Evolutionary conservation across 441 rosid genomes (phyloP).

Genomic region (Bruguiera hainesii): DNA sequence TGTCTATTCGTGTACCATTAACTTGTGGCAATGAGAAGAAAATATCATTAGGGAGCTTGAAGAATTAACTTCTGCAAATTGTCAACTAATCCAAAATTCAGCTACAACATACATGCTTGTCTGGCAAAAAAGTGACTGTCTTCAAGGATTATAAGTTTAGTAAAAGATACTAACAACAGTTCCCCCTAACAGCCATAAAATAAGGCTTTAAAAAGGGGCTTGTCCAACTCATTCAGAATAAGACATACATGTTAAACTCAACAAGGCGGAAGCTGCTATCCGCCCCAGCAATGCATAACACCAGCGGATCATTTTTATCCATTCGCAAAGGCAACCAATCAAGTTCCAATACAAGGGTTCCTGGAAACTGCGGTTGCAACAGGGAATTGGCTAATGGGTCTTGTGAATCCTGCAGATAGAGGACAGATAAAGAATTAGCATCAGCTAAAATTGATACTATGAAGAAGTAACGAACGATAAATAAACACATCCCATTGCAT

Average conservation of each 20-base stretch:
- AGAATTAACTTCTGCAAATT: neutral
- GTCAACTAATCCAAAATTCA: neutral
- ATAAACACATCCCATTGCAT: too few relatives aligned
- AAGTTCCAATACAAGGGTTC: slow-evolving; percentile 94
- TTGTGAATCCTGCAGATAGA: slow-evolving; percentile 70
- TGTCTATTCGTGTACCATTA: too few relatives aligned
- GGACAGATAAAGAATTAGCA: slow-evolving; percentile 8
- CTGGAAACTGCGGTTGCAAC: slow-evolving; percentile 93
- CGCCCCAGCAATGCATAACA: slow-evolving; percentile 94
- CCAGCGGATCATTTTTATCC: slow-evolving; percentile 77
- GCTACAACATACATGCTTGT: neutral
- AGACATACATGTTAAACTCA: slow-evolving; percentile 75
- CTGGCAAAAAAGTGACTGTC: neutral
- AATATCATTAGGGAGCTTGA: neutral
- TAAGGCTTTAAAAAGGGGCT: neutral
- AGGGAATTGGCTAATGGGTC: slow-evolving; percentile 97
- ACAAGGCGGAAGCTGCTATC: slow-evolving; percentile 96
- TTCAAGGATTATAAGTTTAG: neutral
- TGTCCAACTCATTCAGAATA: slow-evolving; percentile 6
- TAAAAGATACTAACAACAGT: slow-evolving; percentile 6
- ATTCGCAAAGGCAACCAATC: slow-evolving; percentile 92
- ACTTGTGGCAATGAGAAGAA: too few relatives aligned
- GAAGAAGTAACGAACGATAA: too few relatives aligned
- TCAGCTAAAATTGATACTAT: too few relatives aligned
- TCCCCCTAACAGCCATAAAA: neutral